These are phyloP conservation scores for Ustilago bromivora DNA, from an alignment of 1,284 basidiomycete species.

Conservation along the genomic window DNA sequence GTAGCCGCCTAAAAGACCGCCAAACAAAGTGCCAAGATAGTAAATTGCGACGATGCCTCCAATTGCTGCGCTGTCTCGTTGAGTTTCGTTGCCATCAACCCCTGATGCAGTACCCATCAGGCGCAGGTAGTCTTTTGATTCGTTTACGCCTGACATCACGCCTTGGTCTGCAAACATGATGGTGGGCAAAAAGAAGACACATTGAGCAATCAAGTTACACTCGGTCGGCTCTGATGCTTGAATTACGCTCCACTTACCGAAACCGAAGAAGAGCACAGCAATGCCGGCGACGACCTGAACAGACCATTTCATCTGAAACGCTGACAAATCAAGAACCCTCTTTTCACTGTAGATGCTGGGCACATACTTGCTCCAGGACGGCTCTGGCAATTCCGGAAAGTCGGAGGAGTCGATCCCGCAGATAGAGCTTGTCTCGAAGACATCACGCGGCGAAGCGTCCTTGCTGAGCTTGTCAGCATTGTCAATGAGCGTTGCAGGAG, in stretches of 20 bases:
- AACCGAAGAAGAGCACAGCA: constrained; percentile 38
- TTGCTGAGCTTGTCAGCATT: constrained; percentile 19
- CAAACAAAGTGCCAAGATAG: constrained; percentile 29
- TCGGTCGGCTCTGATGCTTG: not conserved
- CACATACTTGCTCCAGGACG: constrained; percentile 31
- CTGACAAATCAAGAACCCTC: constrained; percentile 24
- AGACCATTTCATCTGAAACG: constrained; percentile 42
- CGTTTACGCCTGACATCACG: constrained; percentile 36
- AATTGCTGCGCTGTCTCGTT: constrained; percentile 21
- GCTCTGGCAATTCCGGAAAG: constrained; percentile 28
- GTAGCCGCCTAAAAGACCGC: constrained; percentile 29
- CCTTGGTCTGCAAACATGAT: constrained; percentile 18
- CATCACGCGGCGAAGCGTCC: constrained; percentile 1
- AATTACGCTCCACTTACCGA: not conserved
- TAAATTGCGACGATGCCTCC: constrained; percentile 32
- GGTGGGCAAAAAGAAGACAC: not conserved
- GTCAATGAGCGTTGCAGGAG: constrained; percentile 17
- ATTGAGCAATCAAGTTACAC: not conserved
- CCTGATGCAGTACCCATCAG: constrained; percentile 37
- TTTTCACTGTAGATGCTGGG: constrained; percentile 32
- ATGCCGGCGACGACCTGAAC: constrained; percentile 35
- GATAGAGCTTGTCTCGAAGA: constrained; percentile 17
- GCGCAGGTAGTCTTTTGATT: constrained; percentile 32
- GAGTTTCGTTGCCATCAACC: constrained; percentile 23
- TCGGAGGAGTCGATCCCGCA: constrained; percentile 13